Evolutionary conservation across 768 basidiomycete species (phyloP), one percentile per base, ranked within the genome.

Genomic region (Hypholoma fasciculare): DNA sequence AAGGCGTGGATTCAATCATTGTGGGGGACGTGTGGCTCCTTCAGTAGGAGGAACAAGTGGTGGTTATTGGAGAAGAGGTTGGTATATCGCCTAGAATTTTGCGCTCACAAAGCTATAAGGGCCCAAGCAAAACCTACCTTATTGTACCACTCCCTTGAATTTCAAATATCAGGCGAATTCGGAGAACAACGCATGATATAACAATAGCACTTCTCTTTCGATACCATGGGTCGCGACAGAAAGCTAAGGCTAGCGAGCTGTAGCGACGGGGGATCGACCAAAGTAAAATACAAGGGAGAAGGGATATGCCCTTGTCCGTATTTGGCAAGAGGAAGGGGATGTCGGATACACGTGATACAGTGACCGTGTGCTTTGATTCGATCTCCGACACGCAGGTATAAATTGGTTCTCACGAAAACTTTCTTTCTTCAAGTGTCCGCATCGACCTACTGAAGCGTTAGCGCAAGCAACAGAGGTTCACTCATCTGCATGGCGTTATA

Each of bases 391-490:
- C 30, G 3, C 30, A 9, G 14, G 13, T 61, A 65, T 71, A 74
- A 70, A 74, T 66, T 53, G 23, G 13, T 43, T 23, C 37, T 12
- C 46, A 26, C 48, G 36, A 63, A 65, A 66, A 65, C 58, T 60
- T 65, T 65, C 62, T 66, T 68, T 70, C 69, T 69, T 59, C 74
- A 67, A 78, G 88, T 90, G 88, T 89, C 87, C 82, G 79, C 66
- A 63, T 80, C 86, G 81, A 87, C 86, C 79, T 57, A 68, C 71
- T 71, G 87, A 88, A 88, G 79, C 87, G 86, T 80, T 73, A 79
- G 80, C 80, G 70, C 50, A 62, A 66, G 77, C 76, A 39, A 69
- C 74, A 79, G 78, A 76, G 72, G 77, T 79, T 80, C 60, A 71
- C 70, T 78, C 78, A 68, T 78, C 79, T 82, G 77, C 55, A 70